These are phyloP conservation scores for Cryptococcus sp. DNA, from an alignment of 1,284 basidiomycete species.

Conservation along the genomic window DNA sequence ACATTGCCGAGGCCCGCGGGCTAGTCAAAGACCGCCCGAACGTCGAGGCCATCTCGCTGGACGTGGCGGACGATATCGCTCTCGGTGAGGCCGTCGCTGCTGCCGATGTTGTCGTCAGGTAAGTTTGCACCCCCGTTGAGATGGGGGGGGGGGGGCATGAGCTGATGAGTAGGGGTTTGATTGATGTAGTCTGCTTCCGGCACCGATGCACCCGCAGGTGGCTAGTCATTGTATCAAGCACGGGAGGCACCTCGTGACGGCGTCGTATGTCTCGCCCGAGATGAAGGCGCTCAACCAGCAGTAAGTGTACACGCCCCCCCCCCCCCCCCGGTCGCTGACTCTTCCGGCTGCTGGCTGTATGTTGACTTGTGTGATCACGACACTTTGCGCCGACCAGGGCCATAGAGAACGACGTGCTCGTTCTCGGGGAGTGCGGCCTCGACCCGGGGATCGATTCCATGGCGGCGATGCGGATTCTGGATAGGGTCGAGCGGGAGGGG, in stretches of 20 bases:
- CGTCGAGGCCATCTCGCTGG: constrained; percentile 61
- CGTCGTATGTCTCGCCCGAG: constrained; percentile 80
- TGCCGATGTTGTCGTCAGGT: constrained; percentile 69
- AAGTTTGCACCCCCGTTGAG: constrained; percentile 20
- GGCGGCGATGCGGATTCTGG: constrained; percentile 75
- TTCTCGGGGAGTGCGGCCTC: constrained; percentile 89
- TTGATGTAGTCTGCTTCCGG: constrained; percentile 67
- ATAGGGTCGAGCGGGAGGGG: constrained; percentile 58
- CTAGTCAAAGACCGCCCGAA: constrained; percentile 59
- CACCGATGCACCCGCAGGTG: constrained; percentile 68
- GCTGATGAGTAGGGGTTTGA: background rate
- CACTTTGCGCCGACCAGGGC: constrained; percentile 57
- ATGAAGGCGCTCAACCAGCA: constrained; percentile 67
- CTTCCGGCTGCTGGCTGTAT: too few species aligned
- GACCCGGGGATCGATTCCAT: constrained; percentile 93
- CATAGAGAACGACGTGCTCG: constrained; percentile 61
- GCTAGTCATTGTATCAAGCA: constrained; percentile 74
- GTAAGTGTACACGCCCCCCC: constrained; percentile 56
- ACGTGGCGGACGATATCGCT: constrained; percentile 58
- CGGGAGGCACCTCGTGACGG: constrained; percentile 79
- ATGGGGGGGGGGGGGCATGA: background rate
- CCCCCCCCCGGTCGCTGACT: too few species aligned
- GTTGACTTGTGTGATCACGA: too few species aligned
- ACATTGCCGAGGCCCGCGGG: constrained; percentile 59
- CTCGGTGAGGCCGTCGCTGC: constrained; percentile 59